Conservation (phyloP, 2,329 filamentous ascomycete species). For the Penicillium sp. region DNA sequence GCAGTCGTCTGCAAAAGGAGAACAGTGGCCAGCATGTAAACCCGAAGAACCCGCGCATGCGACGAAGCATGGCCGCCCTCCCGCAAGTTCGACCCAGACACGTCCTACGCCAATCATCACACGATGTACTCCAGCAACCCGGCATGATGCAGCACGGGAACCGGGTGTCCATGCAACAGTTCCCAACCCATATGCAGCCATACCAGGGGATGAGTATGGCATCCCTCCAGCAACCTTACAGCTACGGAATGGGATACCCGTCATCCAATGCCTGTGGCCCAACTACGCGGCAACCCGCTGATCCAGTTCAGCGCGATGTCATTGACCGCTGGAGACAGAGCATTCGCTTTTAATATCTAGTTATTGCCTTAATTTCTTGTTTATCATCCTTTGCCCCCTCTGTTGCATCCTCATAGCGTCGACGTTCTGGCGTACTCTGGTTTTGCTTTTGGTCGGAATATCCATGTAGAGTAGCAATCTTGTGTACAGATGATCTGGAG, state of each 20-base stretch:
- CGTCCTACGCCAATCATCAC: slow-evolving; percentile 25
- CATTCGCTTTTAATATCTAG: slow-evolving; percentile 22
- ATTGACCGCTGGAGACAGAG: slow-evolving; percentile 59
- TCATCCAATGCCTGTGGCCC: slow-evolving; percentile 23
- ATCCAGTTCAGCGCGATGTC: slow-evolving; percentile 50
- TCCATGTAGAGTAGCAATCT: slow-evolving; percentile 18
- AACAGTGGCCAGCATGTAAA: slow-evolving; percentile 21
- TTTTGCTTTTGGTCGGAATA: slow-evolving; percentile 11
- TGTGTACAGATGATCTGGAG: slow-evolving; percentile 11
- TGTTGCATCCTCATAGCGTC: slow-evolving; percentile 17
- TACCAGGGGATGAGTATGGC: slow-evolving; percentile 10
- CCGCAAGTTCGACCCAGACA: slow-evolving; percentile 52
- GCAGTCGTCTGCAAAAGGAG: slow-evolving; percentile 44
- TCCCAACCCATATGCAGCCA: slow-evolving; percentile 22
- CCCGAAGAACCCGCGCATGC: slow-evolving; percentile 29
- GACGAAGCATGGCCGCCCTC: slow-evolving; percentile 46
- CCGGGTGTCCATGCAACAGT: slow-evolving; percentile 32
- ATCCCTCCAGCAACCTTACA: slow-evolving; percentile 20
- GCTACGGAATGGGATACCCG: slow-evolving; percentile 25
- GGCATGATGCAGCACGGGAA: slow-evolving; percentile 19
- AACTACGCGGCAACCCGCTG: slow-evolving; percentile 37
- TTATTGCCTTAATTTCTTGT: slow-evolving; percentile 1
- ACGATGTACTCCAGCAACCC: slow-evolving; percentile 19
- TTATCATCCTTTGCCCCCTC: slow-evolving; percentile 1
- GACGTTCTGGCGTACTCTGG: slow-evolving; percentile 13